Evolutionary conservation across 305 asterid species (phyloP).

Genomic region (Plantago lanceolata): DNA sequence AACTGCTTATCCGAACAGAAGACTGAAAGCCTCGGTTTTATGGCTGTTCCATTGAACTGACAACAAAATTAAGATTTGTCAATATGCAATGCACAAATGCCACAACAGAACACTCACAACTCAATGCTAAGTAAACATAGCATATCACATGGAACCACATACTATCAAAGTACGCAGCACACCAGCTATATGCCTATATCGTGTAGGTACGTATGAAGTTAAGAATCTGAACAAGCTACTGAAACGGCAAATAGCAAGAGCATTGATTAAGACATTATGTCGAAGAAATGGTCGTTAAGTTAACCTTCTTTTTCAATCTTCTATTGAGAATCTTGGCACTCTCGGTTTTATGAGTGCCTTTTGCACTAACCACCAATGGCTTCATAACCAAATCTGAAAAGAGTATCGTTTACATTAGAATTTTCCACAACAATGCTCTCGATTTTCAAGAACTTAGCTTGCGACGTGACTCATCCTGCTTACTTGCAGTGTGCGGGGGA

Average conservation of each 20-base stretch:
- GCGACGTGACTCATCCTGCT: conserved; percentile 19
- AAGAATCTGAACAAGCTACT: neutral
- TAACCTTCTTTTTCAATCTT: conserved; percentile 65
- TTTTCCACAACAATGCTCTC: neutral
- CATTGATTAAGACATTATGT: too few species aligned
- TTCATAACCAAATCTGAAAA: conserved; percentile 32
- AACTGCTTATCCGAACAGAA: conserved; percentile 78
- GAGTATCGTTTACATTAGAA: conserved; percentile 10
- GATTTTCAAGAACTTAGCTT: neutral
- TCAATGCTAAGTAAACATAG: neutral
- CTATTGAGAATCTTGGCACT: conserved; percentile 57
- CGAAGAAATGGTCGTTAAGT: neutral
- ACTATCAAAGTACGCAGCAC: neutral
- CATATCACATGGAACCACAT: neutral
- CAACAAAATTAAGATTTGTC: conserved; percentile 11
- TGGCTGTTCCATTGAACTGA: conserved; percentile 72
- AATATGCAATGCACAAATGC: neutral
- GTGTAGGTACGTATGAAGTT: neutral
- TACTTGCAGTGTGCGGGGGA: conserved; percentile 35
- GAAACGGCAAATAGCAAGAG: too few species aligned
- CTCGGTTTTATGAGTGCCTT: conserved; percentile 51
- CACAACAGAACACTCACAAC: conserved; percentile 1
- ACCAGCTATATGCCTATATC: too few species aligned
- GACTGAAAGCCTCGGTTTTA: conserved; percentile 79
- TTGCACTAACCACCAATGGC: conserved; percentile 57